A percentile compares a stretch with the other conserved stretches of the same genome.
phyloP scores from a whole-genome alignment of 352 stramenopile genomes.

The Lagenidium giganteum region DNA sequence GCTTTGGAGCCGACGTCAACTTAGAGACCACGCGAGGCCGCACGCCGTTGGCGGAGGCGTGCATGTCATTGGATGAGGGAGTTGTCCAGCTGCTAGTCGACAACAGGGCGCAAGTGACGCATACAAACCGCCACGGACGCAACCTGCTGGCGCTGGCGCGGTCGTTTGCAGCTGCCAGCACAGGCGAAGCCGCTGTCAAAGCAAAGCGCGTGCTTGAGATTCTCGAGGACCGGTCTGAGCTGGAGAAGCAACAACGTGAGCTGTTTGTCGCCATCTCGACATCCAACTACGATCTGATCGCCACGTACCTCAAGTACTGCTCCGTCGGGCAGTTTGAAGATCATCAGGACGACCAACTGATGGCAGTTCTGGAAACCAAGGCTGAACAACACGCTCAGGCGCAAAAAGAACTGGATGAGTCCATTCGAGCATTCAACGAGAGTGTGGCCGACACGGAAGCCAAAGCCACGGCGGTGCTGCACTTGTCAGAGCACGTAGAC shows the following conservation, averaged over 20 bases:
- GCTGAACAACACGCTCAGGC: slow-evolving; percentile 10
- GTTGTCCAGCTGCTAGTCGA: slow-evolving; percentile 62
- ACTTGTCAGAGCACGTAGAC: slow-evolving; percentile 47
- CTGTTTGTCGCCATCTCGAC: slow-evolving; percentile 68
- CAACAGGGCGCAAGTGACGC: slow-evolving; percentile 46
- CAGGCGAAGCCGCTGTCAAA: neutral
- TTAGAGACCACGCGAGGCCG: slow-evolving; percentile 57
- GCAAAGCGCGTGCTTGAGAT: slow-evolving; percentile 24
- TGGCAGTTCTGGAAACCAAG: slow-evolving; percentile 16
- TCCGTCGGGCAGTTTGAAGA: slow-evolving; percentile 2
- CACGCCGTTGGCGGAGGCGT: slow-evolving; percentile 59
- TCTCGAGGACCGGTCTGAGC: slow-evolving; percentile 30
- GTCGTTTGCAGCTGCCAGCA: slow-evolving; percentile 13
- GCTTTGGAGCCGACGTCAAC: slow-evolving; percentile 68
- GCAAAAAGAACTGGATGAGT: slow-evolving; percentile 28
- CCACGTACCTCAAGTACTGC: slow-evolving; percentile 36
- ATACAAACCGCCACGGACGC: slow-evolving; percentile 58
- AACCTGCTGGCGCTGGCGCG: slow-evolving; percentile 39
- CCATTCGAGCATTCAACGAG: slow-evolving; percentile 50
- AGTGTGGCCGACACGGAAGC: slow-evolving; percentile 70
- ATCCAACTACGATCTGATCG: slow-evolving; percentile 61
- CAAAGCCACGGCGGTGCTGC: slow-evolving; percentile 36
- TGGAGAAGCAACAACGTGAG: slow-evolving; percentile 44
- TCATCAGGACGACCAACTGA: neutral
- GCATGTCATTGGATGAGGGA: slow-evolving; percentile 29